Base-by-base conservation (phyloP, 768 basidiomycete genomes). In the Leucogyrophana mollusca region DNA sequence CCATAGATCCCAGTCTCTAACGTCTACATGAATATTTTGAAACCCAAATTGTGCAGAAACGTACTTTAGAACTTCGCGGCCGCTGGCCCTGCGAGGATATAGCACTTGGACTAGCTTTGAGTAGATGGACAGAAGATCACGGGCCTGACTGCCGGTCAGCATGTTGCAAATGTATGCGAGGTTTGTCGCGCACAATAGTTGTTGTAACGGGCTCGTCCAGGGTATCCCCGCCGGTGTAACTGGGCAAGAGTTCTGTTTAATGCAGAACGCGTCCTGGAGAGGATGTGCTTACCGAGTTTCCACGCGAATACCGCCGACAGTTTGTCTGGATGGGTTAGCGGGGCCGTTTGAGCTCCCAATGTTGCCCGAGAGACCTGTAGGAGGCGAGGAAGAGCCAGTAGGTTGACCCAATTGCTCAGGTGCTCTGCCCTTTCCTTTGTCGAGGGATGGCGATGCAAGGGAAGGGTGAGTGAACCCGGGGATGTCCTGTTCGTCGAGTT, bases 1-100 rank as follows among this genome's bases (percentile, higher is more conserved):
- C 95, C 95, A 98, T 20, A 98, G 76, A 67, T 98, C 95, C 95
- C 94, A 98, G 61, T 97, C 94, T 53, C 93, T 93, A 59, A 11
- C 30, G 22, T 34, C 33, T 34, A 14, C 24, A 23, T 54, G n/a
- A 55, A 45, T 35, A 23, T 4, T n/a, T 34, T 11, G 39, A 21
- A 7, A 33, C 10, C 46, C 23, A 27, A 25, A 24, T 22, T 14
- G 13, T 40, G 47, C 9, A 47, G 40, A 32, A 20, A 35, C 75
- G 44, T 34, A 90, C 94, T 76, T 79, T 37, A 94, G 69, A 4
- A 94, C 89, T 70, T 94, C 93, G 39, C 90, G 83, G 9, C 82
- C 82, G 4, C 74, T 75, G 6, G 83, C 73, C 51, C 79, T 78
- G 46, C 87, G 82, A 8, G 95, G 95, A 56, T 94, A 94, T 27